Evolutionary conservation across 1,284 basidiomycete genomes (phyloP), one percentile per base, ranked within the genome.

Genomic region (Cryptococcus amylolentus): DNA sequence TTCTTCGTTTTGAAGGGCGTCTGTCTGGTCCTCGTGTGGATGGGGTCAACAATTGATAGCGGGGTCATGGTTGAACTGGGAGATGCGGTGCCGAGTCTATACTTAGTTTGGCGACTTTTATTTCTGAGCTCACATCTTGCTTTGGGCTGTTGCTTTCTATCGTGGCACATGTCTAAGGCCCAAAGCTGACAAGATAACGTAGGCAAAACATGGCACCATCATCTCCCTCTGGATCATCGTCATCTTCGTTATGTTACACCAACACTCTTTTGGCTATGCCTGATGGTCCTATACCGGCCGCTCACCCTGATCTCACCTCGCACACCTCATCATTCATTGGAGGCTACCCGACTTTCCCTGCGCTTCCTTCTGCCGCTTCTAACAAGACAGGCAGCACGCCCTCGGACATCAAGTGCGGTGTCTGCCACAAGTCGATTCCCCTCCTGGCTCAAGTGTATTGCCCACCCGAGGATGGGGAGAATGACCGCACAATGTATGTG

Each of bases 61-160:
- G n/a, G 56, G 41, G 46, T 28, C 38, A 23, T 28, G 45, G 47
- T n/a, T 16, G 18, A 23, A 43, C 13, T 50, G 43, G 51, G 7
- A 28, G 54, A 51, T 45, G 54, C 51, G 66, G 54, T 73, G 73
- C 62, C 69, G 73, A 74, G 63, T 63, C 61, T 60, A 56, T 61
- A 52, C 67, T 67, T 75, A 74, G 73, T 76, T 76, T 76, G 73
- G 73, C 73, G 71, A 76, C 72, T 72, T 70, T 8, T 68, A 66
- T 66, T 64, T 72, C 70, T 72, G 69, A 70, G 59, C 57, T 49
- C 39, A 37, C 28, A 28, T 14, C 7, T 18, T 28, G 28, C 41
- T 39, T 37, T 43, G 51, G 54, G 49, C 48, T 28, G 13, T 50
- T 40, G 23, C 23, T 35, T 37, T 31, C 9, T 41, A 38, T 28